Base-by-base conservation (phyloP, 1,284 basidiomycete species). In the Apiotrichum laibachii region DNA sequence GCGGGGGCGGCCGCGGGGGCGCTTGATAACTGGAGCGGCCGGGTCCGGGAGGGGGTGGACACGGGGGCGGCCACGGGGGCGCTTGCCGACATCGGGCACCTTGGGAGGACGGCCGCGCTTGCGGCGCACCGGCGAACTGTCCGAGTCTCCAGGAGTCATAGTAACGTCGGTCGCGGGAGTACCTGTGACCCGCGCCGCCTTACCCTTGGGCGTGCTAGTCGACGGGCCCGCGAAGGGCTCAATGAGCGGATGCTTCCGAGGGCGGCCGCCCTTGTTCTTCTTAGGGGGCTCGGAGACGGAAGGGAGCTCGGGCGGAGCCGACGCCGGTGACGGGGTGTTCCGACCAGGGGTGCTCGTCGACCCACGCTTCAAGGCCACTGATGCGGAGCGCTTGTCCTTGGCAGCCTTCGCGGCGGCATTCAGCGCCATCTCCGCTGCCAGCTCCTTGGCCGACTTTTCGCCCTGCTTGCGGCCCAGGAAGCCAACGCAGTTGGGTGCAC, bases 401-500 rank as follows among this genome's bases (percentile, higher is more conserved):
- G 42, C 51, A 22, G 44, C 26, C 21, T n/a, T 44, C 0, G 47
- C 46, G 16, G 18, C n/a, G n/a, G 53, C 50, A 39, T 49, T 53
- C n/a, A 22, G 35, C 12, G 58, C 50, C 5, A 67, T 15, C n/a
- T 67, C 68, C 2, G 53, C 57, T 9, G 62, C 65, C 12, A 67
- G 42, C 53, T 64, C 65, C 57, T 67, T 69, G 12, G 67, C 66
- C 0, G 54, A 60, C 56, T 62, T 66, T 49, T 73, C 70, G 10
- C 70, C 69, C 1, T 65, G 52, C 56, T 70, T 68, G n/a, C 72
- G 67, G 10, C 77, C 77, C 7, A 80, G 68, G 56, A 67, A 77
- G 1, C 78, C 78, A 1, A 71, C 62, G 57, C 79, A 80, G 42
- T 71, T 72, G 5, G 67, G 59, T 1, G 78, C 73, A 2, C 77